Percentiles rank a stretch among this genome's conserved stretches.
Evolutionary conservation across 208 protist genomes (phyloP).

Genomic region (Leishmania lainsoni): DNA sequence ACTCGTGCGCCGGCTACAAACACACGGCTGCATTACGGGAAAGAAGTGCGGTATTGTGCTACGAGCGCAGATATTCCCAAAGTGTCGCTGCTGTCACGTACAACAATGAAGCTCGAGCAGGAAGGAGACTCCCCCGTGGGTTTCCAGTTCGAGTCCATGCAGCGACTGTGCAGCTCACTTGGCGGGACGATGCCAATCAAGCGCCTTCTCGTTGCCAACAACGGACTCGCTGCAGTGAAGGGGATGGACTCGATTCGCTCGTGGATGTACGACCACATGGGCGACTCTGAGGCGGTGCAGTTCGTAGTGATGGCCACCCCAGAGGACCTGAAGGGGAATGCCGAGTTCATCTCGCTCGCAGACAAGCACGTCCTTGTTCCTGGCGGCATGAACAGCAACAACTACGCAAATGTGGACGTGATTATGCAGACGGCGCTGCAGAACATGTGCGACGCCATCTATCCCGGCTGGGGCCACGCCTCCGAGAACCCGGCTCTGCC

Average conservation of each 20-base stretch:
- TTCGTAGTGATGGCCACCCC: conserved; percentile 98
- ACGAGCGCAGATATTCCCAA: not conserved
- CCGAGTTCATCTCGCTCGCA: conserved; percentile 98
- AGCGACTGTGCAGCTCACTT: conserved; percentile 55
- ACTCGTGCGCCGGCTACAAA: not conserved
- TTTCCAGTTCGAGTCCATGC: conserved; percentile 35
- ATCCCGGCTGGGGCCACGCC: conserved; percentile 99
- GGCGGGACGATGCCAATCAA: conserved; percentile 73
- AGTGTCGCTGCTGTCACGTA: not conserved
- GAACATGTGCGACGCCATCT: conserved; percentile 95
- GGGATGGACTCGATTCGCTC: conserved; percentile 97
- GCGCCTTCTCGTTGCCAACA: conserved; percentile 97
- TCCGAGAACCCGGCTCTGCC: conserved; percentile 98
- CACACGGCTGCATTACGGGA: not conserved
- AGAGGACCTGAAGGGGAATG: conserved; percentile 98
- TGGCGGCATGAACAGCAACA: conserved; percentile 97
- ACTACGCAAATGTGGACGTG: conserved; percentile 98
- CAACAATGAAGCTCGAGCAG: not conserved
- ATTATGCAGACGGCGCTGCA: conserved; percentile 97
- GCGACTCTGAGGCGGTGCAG: conserved; percentile 93
- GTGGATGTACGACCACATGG: conserved; percentile 96
- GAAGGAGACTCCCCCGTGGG: conserved; percentile 10
- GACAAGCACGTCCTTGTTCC: conserved; percentile 95
- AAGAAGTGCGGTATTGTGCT: not conserved
- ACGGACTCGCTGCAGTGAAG: conserved; percentile 98